Evolutionary conservation across 129 eudicot species (phyloP), one percentile per base, ranked within the genome.

Genomic region (Calendula officinalis): DNA sequence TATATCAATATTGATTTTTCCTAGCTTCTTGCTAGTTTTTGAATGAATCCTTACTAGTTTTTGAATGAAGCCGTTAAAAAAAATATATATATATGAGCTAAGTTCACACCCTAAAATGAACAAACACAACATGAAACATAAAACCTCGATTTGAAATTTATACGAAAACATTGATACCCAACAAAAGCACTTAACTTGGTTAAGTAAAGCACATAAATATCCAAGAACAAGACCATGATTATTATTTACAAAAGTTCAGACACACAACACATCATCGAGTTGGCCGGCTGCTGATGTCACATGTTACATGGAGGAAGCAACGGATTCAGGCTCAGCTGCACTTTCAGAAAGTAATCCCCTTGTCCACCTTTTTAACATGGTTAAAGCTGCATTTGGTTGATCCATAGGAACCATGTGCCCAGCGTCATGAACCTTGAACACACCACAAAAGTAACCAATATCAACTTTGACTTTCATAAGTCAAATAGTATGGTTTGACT

Each of bases 351-450:
- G 89, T 3, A 91, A 79, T 41, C 85, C 86, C 60, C 22, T 27
- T 34, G 70, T 86, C 95, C 97, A 90, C 75, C 81, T 78, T 74
- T 72, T 83, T 56, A 86, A 76, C 97, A 90, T 90, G 75, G 80
- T 87, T 35, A 83, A 50, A 13, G 95, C 74, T 33, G 95, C 87
- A 67, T 86, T 79, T 11, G 97, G 97, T 71, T 90, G 97, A 77
- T 90, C 95, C 97, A 90, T 86, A 5, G 95, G 97, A 57, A 90
- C 95, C 97, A 86, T 84, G 75, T 86, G 95, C 41, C 97, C 97
- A 39, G 97, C 84, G 79, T 86, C 82, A 64, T 77, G 94, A 48
- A 90, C 95, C 95, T 90, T 4, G 7, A 35, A 47, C 64, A 58
- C 5, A 14, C 46, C 41, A 57, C 5, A 12, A 44, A 1, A 49